Evolutionary conservation across 2,329 filamentous ascomycete species (phyloP), one percentile per base, ranked within the genome.

Genomic region (Pestalotiopsis sp.): DNA sequence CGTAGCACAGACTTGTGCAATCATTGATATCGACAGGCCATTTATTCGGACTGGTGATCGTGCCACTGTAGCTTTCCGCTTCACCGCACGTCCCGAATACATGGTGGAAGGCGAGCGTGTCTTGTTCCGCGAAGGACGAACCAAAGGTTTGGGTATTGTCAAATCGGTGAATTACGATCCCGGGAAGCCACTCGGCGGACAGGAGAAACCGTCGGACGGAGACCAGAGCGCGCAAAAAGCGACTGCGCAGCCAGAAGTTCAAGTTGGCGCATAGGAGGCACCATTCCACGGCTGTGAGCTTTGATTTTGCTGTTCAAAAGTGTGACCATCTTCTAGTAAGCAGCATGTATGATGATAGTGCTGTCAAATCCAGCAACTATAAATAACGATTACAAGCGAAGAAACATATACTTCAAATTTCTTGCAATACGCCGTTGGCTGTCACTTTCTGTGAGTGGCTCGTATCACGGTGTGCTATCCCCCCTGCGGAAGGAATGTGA

Each of bases 1-100:
- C 0, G 92, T 99, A 57, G 94, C 92, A 55, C 96, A 99, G 81
- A 99, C 96, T 0, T 99, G 96, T 76, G 91, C 94, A 11, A 98
- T 99, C 76, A 97, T 99, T 75, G 96, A 98, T 76, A 96, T 99
- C 72, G 96, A 99, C 77, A 90, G 95, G n/a, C 92, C 92, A 30
- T 96, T 94, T 75, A 98, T 99, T 71, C 89, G 96, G 7, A 98
- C 95, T 0, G 96, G 96, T 10, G 96, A 98, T 78, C 87, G 95
- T n/a, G 96, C 96, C 2, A 91, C 91, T 0, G 96, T 99, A 1
- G 96, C 95, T 0, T 99, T 99, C 81, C 90, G 91, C 10, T 99
- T 99, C 76, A 92, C 98, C 3, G 96, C 98, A 79, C 85, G 95
- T 24, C 96, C 96, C 2, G 96, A 99, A 81, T 99, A 97, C 73